Evolutionary conservation across 306 rosid species (phyloP).

Genomic region (Cicer arietinum): DNA sequence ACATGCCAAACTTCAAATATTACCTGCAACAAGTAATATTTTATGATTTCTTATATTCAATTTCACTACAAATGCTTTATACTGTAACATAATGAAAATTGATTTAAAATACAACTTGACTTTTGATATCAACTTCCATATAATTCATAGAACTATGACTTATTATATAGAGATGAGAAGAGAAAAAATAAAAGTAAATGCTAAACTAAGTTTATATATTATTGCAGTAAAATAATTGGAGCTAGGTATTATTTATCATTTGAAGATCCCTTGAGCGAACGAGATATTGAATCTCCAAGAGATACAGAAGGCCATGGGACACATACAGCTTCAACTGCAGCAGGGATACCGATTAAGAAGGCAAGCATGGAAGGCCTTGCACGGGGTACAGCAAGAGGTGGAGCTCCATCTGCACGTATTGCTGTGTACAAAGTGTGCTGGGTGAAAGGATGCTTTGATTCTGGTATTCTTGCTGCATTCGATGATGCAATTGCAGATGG

Average conservation of each 20-base stretch:
- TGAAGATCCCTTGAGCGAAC: not conserved
- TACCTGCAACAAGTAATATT: too few relatives aligned
- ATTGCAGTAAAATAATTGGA: not conserved
- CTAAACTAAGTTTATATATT: not conserved
- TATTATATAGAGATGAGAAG: not conserved
- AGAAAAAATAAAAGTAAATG: too few relatives aligned
- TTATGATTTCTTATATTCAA: too few relatives aligned
- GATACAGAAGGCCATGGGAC: slow-evolving; percentile 61
- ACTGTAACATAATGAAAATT: not conserved
- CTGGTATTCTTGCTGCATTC: slow-evolving; percentile 60
- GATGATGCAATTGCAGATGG: slow-evolving; percentile 71
- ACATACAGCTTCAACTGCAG: slow-evolving; percentile 62
- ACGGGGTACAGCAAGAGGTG: slow-evolving; percentile 62
- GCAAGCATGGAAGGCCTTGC: slow-evolving; percentile 56
- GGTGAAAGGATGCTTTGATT: slow-evolving; percentile 34
- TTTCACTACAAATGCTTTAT: too few relatives aligned
- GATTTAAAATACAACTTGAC: not conserved
- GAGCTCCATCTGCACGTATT: slow-evolving; percentile 57
- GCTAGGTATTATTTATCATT: not conserved
- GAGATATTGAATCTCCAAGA: slow-evolving; percentile 30
- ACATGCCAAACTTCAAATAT: too few relatives aligned
- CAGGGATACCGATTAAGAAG: slow-evolving; percentile 45
- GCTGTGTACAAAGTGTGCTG: slow-evolving; percentile 66
- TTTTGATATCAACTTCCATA: not conserved
- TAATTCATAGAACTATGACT: too few relatives aligned